phyloP scores from a whole-genome alignment of 352 stramenopile genomes.

The Peronospora destructor region DNA sequence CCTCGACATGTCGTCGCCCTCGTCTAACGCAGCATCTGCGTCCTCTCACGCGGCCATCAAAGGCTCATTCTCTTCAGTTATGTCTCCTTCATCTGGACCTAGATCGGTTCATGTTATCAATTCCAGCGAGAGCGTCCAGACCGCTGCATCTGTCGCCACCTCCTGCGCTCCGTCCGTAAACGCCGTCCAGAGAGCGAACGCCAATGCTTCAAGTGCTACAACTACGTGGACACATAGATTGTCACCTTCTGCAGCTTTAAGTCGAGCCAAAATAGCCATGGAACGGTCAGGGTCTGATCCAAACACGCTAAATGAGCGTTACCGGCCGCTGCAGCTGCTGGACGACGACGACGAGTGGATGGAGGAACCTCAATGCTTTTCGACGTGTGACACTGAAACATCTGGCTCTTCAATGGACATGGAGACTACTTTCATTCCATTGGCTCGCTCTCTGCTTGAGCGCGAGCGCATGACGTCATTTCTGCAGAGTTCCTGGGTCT shows the following conservation, averaged over 20 bases:
- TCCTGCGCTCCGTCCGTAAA: neutral
- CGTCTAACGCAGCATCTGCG: slow-evolving; percentile 1
- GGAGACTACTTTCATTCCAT: slow-evolving; percentile 26
- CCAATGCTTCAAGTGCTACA: neutral
- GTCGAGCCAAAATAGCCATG: slow-evolving; percentile 15
- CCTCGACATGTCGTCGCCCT: slow-evolving; percentile 9
- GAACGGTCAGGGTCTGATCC: slow-evolving; percentile 7
- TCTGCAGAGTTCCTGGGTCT: slow-evolving; percentile 70
- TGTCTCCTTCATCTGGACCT: slow-evolving; percentile 7
- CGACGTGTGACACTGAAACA: slow-evolving; percentile 1
- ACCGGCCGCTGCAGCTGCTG: slow-evolving; percentile 27
- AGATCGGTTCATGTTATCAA: slow-evolving; percentile 9
- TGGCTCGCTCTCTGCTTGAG: slow-evolving; percentile 32
- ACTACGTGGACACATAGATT: slow-evolving; percentile 15
- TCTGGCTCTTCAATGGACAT: slow-evolving; percentile 6
- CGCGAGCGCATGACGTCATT: slow-evolving; percentile 54
- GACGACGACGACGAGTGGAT: slow-evolving; percentile 23
- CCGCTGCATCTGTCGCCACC: neutral
- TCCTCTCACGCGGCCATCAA: neutral
- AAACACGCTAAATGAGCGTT: slow-evolving; percentile 13
- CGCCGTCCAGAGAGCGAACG: neutral
- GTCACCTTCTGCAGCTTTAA: slow-evolving; percentile 18
- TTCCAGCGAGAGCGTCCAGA: slow-evolving; percentile 5
- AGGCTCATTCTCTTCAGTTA: slow-evolving; percentile 3
- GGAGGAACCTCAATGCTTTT: slow-evolving; percentile 13